Conservation (phyloP, 441 rosid species). For the Biscutella laevigata region DNA sequence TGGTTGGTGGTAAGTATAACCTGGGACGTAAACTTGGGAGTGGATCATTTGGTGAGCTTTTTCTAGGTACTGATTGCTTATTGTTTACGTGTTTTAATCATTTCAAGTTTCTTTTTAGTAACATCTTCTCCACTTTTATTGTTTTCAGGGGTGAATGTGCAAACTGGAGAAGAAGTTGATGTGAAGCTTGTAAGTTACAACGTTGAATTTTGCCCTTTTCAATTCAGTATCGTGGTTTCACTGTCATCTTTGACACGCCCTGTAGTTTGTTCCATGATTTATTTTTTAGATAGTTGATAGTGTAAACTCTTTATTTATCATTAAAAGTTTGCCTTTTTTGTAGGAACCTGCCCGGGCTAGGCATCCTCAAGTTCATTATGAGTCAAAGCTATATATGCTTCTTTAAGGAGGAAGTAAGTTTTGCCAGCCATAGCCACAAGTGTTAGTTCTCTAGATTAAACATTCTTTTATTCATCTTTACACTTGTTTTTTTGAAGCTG, state of each 20-base stretch:
- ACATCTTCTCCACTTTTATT: conserved; percentile 1
- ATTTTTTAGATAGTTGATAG: too few species aligned
- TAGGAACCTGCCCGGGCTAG: conserved; percentile 90
- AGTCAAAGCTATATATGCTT: conserved; percentile 92
- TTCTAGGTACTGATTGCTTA: conserved; percentile 46
- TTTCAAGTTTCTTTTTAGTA: conserved; percentile 1
- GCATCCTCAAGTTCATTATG: conserved; percentile 98
- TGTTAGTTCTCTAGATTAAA: neutral
- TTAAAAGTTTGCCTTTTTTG: neutral
- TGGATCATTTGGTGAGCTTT: conserved; percentile 95
- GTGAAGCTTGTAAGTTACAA: conserved; percentile 69
- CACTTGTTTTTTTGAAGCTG: conserved; percentile 46
- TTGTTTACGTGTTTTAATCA: neutral
- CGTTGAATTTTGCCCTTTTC: neutral
- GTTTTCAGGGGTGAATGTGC: conserved; percentile 60
- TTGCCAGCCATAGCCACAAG: neutral
- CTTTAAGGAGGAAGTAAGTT: conserved; percentile 94
- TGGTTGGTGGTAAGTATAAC: conserved; percentile 87
- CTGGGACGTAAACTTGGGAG: conserved; percentile 95
- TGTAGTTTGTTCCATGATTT: too few species aligned
- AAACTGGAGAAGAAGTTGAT: conserved; percentile 92
- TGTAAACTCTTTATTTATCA: neutral
- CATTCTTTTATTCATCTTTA: neutral
- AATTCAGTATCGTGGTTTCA: neutral
- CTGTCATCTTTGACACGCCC: neutral